Conservation (phyloP, 441 rosid species). For the Erysimum cheiri region DNA sequence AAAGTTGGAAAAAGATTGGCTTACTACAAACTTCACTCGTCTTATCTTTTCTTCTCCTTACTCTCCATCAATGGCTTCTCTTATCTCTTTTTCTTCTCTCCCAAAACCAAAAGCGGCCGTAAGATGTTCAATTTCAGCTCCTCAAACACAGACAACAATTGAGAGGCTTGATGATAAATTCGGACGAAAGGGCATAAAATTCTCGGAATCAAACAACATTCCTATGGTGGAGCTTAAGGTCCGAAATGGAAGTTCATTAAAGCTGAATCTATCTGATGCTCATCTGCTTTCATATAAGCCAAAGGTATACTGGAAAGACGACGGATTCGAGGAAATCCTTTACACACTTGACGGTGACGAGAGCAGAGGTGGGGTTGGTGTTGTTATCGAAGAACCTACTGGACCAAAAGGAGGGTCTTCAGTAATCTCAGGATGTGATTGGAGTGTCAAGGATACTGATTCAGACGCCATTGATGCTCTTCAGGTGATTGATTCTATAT, state of each 20-base stretch:
- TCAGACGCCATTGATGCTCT: constrained; percentile 93
- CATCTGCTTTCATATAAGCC: constrained; percentile 88
- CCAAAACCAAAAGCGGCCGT: constrained; percentile 54
- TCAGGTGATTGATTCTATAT: constrained; percentile 63
- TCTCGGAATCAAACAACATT: constrained; percentile 59
- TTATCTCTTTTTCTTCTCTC: constrained; percentile 69
- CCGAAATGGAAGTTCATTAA: constrained; percentile 85
- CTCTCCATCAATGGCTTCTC: constrained; percentile 62
- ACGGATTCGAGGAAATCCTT: constrained; percentile 83
- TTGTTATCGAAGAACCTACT: constrained; percentile 62
- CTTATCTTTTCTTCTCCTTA: constrained; percentile 37
- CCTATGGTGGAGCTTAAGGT: constrained; percentile 76
- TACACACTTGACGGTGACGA: constrained; percentile 59
- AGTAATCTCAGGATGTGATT: constrained; percentile 53
- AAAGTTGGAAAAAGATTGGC: constrained; percentile 15
- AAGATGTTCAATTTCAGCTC: constrained; percentile 29
- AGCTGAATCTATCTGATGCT: constrained; percentile 68
- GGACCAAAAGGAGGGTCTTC: constrained; percentile 51
- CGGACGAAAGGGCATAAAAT: constrained; percentile 78
- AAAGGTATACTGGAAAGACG: constrained; percentile 86
- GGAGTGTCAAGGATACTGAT: constrained; percentile 86
- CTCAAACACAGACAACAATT: constrained; percentile 33
- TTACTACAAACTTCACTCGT: constrained; percentile 26
- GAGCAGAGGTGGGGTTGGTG: constrained; percentile 76
- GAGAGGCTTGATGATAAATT: constrained; percentile 68